Evolutionary conservation across 257 asterid genomes (phyloP), one percentile per base, ranked within the genome.

Genomic region (Fraxinus excelsior): DNA sequence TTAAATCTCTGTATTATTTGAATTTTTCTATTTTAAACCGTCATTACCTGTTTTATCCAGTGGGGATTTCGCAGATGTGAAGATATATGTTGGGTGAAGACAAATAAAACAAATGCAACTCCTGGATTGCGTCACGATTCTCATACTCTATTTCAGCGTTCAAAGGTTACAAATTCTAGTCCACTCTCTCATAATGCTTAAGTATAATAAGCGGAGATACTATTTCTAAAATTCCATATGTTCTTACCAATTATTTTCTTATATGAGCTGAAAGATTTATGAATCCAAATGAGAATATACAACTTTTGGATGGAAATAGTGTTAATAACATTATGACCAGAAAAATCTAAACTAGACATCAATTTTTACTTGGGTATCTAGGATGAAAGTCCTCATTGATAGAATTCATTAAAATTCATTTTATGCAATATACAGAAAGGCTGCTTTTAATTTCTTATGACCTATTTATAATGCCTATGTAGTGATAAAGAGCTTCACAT

Each of bases 21-120:
- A 62, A 72, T 6, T 34, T 38, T 35, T 13, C 46, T 60, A 7
- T 18, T 76, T 18, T 73, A 65, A 5, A 42, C 53, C 37, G 8
- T 49, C 38, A 16, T 74, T 14, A 62, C 70, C 23, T 76, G 12
- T 75, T 78, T 77, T 76, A 19, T 75, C 77, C 80, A 96, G 99
- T 96, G 99, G 99, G 99, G 99, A 81, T 96, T 96, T 83, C 96
- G 99, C 74, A 90, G 99, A 85, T 96, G 99, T 88, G 99, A 96
- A 88, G 99, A 96, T 83, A 93, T 96, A 86, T 96, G 98, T 86
- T 96, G 99, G 99, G 99, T 96, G 86, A 96, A 96, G 89, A 92
- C 97, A 37, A 96, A 96, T 85, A 96, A 96, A 85, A 84, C 88
- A 62, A 96, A 83, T 85, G 99, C 97, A 76, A 87, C 97, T 81